A percentile compares a stretch with the other conserved stretches of the same genome.
These are phyloP conservation scores for Claviceps sp. DNA, from an alignment of 2,329 filamentous ascomycete species.

Conservation along the genomic window DNA sequence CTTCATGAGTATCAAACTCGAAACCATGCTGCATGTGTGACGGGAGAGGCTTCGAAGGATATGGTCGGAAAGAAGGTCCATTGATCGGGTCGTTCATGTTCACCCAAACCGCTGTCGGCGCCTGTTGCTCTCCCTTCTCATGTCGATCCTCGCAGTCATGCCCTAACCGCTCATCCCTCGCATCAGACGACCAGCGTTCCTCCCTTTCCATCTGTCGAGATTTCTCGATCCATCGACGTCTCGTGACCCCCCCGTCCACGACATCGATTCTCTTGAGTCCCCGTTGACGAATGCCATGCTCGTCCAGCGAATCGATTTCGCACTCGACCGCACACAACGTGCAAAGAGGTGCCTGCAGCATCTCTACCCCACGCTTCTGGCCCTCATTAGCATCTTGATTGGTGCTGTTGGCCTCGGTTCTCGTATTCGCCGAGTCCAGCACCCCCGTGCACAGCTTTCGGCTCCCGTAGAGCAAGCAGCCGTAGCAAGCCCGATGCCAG, in stretches of 20 bases:
- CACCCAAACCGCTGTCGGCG: conserved; percentile 31
- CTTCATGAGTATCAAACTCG: neutral
- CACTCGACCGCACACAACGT: conserved; percentile 28
- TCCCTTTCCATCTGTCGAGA: conserved; percentile 12
- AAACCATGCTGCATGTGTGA: conserved; percentile 25
- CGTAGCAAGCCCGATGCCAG: conserved; percentile 43
- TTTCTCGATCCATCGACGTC: conserved; percentile 23
- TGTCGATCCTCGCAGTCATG: conserved; percentile 7
- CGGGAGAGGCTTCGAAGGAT: conserved; percentile 37
- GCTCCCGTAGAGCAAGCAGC: conserved; percentile 38
- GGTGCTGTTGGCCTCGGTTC: conserved; percentile 17
- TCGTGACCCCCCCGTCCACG: conserved; percentile 33
- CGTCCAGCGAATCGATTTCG: conserved; percentile 21
- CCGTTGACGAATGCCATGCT: conserved; percentile 22
- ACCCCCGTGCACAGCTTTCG: conserved; percentile 23
- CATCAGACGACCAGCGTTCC: neutral
- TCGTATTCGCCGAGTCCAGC: conserved; percentile 10
- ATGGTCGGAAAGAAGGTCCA: conserved; percentile 31
- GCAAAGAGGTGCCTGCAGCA: conserved; percentile 36
- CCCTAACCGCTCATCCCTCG: neutral
- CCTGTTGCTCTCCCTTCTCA: conserved; percentile 2
- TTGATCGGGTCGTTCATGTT: conserved; percentile 35
- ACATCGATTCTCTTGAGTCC: conserved; percentile 29
- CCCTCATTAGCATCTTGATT: conserved; percentile 1
- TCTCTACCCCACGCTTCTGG: conserved; percentile 22